Conservation (phyloP, 495 filamentous ascomycete species). For the Talaromyces borbonicus region DNA sequence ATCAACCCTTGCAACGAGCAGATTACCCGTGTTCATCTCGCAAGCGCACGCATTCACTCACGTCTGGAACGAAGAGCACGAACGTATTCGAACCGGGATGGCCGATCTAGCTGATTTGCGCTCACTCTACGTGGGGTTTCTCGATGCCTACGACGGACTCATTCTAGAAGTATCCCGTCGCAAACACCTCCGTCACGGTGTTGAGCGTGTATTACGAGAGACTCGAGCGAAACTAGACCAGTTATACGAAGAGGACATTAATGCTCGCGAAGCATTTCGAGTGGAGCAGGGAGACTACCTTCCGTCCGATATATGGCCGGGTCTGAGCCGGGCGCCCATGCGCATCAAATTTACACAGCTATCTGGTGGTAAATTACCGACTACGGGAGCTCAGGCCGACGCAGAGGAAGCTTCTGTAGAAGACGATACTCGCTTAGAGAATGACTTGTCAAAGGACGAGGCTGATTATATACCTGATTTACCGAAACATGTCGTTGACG, state of each 20-base stretch:
- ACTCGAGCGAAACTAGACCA: conserved; percentile 65
- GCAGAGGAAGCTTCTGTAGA: not conserved
- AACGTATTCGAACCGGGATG: conserved; percentile 54
- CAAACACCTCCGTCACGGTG: conserved; percentile 56
- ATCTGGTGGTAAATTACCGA: conserved; percentile 24
- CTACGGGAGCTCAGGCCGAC: not conserved
- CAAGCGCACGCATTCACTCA: conserved; percentile 60
- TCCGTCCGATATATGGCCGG: conserved; percentile 84
- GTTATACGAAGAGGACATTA: conserved; percentile 62
- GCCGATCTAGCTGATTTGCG: conserved; percentile 63
- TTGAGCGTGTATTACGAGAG: conserved; percentile 63
- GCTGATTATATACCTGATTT: conserved; percentile 43
- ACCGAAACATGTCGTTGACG: conserved; percentile 44
- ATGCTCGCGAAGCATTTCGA: conserved; percentile 68
- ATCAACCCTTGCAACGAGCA: conserved; percentile 50
- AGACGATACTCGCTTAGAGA: not conserved
- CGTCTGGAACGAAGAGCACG: conserved; percentile 67
- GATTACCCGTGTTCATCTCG: conserved; percentile 57
- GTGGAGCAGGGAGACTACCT: conserved; percentile 76
- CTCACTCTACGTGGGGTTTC: conserved; percentile 73
- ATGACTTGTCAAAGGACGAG: conserved; percentile 12
- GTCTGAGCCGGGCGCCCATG: conserved; percentile 49
- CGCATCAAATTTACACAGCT: conserved; percentile 43
- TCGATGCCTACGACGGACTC: conserved; percentile 72
- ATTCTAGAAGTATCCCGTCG: conserved; percentile 74